A percentile compares a stretch with the other conserved stretches of the same genome.
Conservation (phyloP, 1,284 basidiomycete genomes). For the Moniliella sp. region DNA sequence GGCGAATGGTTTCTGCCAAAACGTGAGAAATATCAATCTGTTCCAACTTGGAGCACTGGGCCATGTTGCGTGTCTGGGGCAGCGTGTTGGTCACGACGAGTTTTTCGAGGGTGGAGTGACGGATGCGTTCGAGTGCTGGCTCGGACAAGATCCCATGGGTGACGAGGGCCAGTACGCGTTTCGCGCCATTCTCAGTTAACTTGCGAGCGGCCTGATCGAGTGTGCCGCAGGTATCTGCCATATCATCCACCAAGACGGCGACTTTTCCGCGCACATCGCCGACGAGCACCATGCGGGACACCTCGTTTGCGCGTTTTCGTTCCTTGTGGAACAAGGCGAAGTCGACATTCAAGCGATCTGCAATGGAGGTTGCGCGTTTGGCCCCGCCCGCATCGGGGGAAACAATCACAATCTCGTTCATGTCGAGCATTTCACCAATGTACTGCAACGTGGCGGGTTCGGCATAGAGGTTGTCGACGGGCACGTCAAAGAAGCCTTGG, state of each 20-base stretch:
- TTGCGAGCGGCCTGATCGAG: constrained; percentile 75
- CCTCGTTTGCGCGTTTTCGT: constrained; percentile 95
- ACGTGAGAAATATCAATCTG: constrained; percentile 75
- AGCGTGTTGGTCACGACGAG: constrained; percentile 96
- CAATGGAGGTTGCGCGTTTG: constrained; percentile 90
- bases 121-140: constrained; percentile 47
- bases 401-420: constrained; percentile 77
- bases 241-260: constrained; percentile 96
- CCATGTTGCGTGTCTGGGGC: constrained; percentile 62
- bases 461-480: constrained; percentile 94
- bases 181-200: constrained; percentile 66
- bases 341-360: constrained; percentile 83
- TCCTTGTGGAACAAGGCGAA: constrained; percentile 99
- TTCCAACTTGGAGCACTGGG: constrained; percentile 63
- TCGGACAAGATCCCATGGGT: constrained; percentile 92
- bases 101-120: constrained; percentile 49
- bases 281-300: constrained; percentile 94
- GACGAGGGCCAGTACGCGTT: constrained; percentile 69
- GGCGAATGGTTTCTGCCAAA: constrained; percentile 81
- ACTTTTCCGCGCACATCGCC: constrained; percentile 78
- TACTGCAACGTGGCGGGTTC: constrained; percentile 90
- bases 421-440: constrained; percentile 71
- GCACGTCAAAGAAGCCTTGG: constrained; percentile 97
- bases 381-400: constrained; percentile 96
- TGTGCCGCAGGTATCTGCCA: constrained; percentile 96